These are phyloP conservation scores for Yamadazyma mexicana DNA, from an alignment of 1,139 yeast genomes.

Conservation along the genomic window DNA sequence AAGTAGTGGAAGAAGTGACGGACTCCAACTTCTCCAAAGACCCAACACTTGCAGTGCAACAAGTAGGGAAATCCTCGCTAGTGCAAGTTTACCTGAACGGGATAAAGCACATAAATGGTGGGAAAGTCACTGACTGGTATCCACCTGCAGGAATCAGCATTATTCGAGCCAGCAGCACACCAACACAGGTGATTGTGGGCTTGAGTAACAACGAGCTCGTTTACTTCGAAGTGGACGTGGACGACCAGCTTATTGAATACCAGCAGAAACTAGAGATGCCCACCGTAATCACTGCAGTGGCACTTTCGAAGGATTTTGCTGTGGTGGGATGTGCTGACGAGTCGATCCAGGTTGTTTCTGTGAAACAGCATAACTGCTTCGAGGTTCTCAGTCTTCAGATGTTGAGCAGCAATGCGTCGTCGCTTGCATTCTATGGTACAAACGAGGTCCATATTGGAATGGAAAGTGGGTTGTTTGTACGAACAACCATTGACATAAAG, in stretches of 20 bases:
- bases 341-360: slow-evolving; percentile 67
- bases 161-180: slow-evolving; percentile 58
- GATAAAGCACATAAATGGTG: slow-evolving; percentile 53
- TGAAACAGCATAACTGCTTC: slow-evolving; percentile 62
- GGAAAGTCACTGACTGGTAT: slow-evolving; percentile 62
- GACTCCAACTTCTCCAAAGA: slow-evolving; percentile 63
- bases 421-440: slow-evolving; percentile 39
- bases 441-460: slow-evolving; percentile 70
- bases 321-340: slow-evolving; percentile 74
- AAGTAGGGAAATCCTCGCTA: slow-evolving; percentile 62
- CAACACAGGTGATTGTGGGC: slow-evolving; percentile 67
- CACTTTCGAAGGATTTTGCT: slow-evolving; percentile 48
- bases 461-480: slow-evolving; percentile 75
- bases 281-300: slow-evolving; percentile 51
- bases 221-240: slow-evolving; percentile 76
- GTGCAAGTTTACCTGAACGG: slow-evolving; percentile 77
- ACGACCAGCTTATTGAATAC: slow-evolving; percentile 69
- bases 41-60: slow-evolving; percentile 68
- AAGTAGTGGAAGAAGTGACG: slow-evolving; percentile 72
- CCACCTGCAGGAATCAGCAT: slow-evolving; percentile 81
- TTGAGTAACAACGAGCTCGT: slow-evolving; percentile 73
- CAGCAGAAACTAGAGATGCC: slow-evolving; percentile 60
- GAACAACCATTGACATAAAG: slow-evolving; percentile 46
- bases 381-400: slow-evolving; percentile 69
- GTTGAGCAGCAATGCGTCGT: slow-evolving; percentile 57